Evolutionary conservation across 2,329 filamentous ascomycete genomes (phyloP).

Genomic region (Gaeumannomyces sp.): DNA sequence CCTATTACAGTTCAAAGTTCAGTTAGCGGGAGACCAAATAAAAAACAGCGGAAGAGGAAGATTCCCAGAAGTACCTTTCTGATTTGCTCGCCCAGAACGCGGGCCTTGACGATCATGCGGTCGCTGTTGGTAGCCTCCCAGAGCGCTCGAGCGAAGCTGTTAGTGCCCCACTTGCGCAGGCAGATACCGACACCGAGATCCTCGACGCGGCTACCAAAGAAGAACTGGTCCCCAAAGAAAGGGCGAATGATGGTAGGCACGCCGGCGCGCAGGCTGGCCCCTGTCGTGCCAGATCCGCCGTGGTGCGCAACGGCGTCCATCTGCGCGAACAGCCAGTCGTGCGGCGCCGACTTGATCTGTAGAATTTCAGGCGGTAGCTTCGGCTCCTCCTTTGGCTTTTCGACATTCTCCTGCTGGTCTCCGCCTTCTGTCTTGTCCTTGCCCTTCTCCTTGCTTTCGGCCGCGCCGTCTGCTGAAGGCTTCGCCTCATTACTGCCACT

Average conservation of each 20-base stretch:
- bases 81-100: slow-evolving; percentile 76
- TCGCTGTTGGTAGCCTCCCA: slow-evolving; percentile 90
- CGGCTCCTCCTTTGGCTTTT: slow-evolving; percentile 49
- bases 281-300: slow-evolving; percentile 90
- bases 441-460: slow-evolving; percentile 38
- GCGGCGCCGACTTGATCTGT: slow-evolving; percentile 83
- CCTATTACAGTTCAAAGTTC: slow-evolving; percentile 44
- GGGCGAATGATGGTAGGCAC: slow-evolving; percentile 92
- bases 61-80: slow-evolving; percentile 56
- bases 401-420: slow-evolving; percentile 5
- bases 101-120: slow-evolving; percentile 85
- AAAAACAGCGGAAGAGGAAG: background rate
- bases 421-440: slow-evolving; percentile 44
- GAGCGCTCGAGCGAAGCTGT: slow-evolving; percentile 74
- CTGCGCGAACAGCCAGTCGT: slow-evolving; percentile 93
- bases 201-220: slow-evolving; percentile 85
- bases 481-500: slow-evolving; percentile 7
- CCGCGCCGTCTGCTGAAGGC: background rate
- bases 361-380: slow-evolving; percentile 73
- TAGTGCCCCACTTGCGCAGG: slow-evolving; percentile 84
- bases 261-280: slow-evolving; percentile 83
- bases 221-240: slow-evolving; percentile 97
- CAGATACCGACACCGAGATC: slow-evolving; percentile 89
- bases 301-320: slow-evolving; percentile 94
- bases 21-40: slow-evolving; percentile 14